Conservation (phyloP, 768 basidiomycete species). For the Amanita fuliginea region DNA sequence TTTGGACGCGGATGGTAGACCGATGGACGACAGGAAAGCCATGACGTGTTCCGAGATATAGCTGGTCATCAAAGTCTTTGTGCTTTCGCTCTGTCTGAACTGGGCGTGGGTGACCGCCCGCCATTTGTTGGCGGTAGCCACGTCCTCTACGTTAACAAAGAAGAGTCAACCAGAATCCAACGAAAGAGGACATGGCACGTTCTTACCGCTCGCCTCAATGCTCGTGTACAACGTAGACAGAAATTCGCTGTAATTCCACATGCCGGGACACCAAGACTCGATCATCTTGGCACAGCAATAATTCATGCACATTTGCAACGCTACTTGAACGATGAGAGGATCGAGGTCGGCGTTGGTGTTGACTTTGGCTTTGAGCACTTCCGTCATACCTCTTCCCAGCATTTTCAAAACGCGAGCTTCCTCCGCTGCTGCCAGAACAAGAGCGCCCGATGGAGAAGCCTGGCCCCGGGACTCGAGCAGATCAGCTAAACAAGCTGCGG, state of each 20-base stretch:
- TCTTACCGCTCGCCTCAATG: conserved; percentile 25
- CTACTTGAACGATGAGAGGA: conserved; percentile 25
- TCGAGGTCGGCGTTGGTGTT: conserved; percentile 16
- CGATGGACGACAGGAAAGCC: background rate
- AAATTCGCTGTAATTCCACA: conserved; percentile 31
- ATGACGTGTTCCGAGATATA: conserved; percentile 3
- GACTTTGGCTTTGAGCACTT: conserved; percentile 17
- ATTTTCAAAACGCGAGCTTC: conserved; percentile 18
- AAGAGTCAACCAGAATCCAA: background rate
- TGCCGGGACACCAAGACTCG: conserved; percentile 29
- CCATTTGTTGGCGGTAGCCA: conserved; percentile 15
- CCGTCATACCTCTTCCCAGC: conserved; percentile 22
- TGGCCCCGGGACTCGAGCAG: conserved; percentile 18
- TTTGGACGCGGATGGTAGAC: background rate
- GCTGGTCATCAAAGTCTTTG: background rate
- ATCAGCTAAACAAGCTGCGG: conserved; percentile 28
- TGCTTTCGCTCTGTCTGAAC: conserved; percentile 4
- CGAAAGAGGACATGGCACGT: background rate
- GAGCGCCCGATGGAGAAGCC: conserved; percentile 1
- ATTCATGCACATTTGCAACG: conserved; percentile 29
- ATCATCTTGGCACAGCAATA: conserved; percentile 27
- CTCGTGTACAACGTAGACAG: conserved; percentile 24
- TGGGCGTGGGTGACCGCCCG: conserved; percentile 17
- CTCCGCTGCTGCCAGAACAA: conserved; percentile 8
- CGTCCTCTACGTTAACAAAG: conserved; percentile 10